Evolutionary conservation across 2,329 filamentous ascomycete genomes (phyloP).

Genomic region (Chaetomiaceae sp.): DNA sequence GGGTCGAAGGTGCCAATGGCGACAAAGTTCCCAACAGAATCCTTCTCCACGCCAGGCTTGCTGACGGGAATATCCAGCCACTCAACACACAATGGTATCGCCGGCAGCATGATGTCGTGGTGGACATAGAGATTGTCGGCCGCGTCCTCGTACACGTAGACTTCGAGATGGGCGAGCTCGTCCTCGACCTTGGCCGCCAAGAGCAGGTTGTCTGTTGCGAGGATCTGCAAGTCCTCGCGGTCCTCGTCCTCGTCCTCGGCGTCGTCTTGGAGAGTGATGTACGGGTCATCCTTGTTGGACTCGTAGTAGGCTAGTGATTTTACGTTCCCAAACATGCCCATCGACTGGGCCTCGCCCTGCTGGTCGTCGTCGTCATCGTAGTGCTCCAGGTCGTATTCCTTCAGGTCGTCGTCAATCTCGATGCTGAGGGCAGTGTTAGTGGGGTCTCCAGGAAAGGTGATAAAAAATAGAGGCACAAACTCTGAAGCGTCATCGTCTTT

Average conservation of each 20-base stretch:
- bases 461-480: slow-evolving; percentile 34
- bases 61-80: slow-evolving; percentile 93
- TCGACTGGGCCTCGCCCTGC: slow-evolving; percentile 60
- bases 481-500: slow-evolving; percentile 32
- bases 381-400: slow-evolving; percentile 93
- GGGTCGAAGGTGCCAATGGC: slow-evolving; percentile 96
- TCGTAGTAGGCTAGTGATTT: slow-evolving; percentile 92
- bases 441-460: too few species aligned
- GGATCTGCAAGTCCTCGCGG: slow-evolving; percentile 85
- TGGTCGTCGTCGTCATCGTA: slow-evolving; percentile 81
- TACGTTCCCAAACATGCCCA: slow-evolving; percentile 93
- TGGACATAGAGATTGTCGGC: slow-evolving; percentile 98
- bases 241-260: slow-evolving; percentile 70
- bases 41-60: slow-evolving; percentile 57
- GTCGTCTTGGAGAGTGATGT: slow-evolving; percentile 78
- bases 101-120: slow-evolving; percentile 98
- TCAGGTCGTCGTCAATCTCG: slow-evolving; percentile 75
- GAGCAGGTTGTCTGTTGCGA: slow-evolving; percentile 88
- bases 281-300: slow-evolving; percentile 91
- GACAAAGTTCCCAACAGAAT: slow-evolving; percentile 80
- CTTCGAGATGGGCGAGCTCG: slow-evolving; percentile 91
- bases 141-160: slow-evolving; percentile 95
- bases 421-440: slow-evolving; percentile 34
- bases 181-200: slow-evolving; percentile 93
- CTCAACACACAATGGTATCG: slow-evolving; percentile 90